phyloP scores from a whole-genome alignment of 768 basidiomycete species.

The Dioszegia aurantiaca region DNA sequence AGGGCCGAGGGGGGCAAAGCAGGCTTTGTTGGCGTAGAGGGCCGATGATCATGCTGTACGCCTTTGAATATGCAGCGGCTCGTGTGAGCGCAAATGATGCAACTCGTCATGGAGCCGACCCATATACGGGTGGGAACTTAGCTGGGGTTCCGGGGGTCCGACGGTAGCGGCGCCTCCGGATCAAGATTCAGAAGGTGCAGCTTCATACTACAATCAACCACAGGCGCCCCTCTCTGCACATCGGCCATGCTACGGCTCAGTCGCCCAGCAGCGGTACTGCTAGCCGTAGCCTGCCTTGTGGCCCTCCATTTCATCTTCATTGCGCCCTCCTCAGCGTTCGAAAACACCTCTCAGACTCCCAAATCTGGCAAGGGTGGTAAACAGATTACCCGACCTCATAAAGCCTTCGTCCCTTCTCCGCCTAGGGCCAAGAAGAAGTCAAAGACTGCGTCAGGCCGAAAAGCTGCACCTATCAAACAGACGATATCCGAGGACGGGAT shows the following conservation, averaged over 20 bases:
- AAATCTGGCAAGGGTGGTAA: neutral
- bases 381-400: neutral
- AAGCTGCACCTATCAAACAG: neutral
- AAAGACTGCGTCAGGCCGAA: neutral
- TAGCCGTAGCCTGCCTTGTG: conserved; percentile 1
- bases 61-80: no score
- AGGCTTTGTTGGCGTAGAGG: conserved; percentile 12
- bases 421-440: neutral
- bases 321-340: neutral
- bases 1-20: neutral
- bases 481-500: conserved; percentile 10
- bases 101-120: no score
- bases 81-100: no score
- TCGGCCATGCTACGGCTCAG: conserved; percentile 1
- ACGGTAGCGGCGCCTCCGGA: no score
- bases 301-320: conserved; percentile 1
- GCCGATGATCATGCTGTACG: no score
- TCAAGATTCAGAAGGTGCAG: no score
- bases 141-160: no score
- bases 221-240: neutral
- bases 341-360: neutral
- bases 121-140: no score
- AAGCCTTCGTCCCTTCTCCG: conserved; percentile 13
- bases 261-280: neutral
- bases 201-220: no score